Evolutionary conservation across 164 flowering plant genomes (phyloP).

Genomic region (Echeveria elegans): DNA sequence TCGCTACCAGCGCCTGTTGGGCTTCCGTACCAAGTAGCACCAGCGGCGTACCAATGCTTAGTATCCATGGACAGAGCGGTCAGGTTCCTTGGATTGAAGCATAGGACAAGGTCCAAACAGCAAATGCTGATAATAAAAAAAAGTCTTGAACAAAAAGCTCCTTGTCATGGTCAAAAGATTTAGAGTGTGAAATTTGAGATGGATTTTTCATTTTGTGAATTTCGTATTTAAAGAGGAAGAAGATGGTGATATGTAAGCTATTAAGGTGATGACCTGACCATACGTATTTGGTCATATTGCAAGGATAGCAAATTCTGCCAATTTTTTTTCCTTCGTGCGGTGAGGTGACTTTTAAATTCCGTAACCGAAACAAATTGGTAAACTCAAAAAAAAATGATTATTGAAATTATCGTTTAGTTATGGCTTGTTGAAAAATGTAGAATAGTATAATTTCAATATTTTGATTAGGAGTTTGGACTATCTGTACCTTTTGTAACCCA

Average conservation of each 20-base stretch:
- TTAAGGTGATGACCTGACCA: background rate
- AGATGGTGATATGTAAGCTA: background rate
- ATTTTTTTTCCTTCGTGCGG: too few species aligned
- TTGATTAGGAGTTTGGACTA: too few species aligned
- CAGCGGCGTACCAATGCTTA: slow-evolving; percentile 35
- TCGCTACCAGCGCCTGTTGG: slow-evolving; percentile 40
- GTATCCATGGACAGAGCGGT: slow-evolving; percentile 11
- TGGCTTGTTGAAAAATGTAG: too few species aligned
- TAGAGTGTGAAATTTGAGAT: background rate
- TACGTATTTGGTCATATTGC: too few species aligned
- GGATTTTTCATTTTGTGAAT: background rate
- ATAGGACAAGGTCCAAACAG: slow-evolving; percentile 13
- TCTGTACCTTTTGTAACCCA: too few species aligned
- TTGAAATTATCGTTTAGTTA: too few species aligned
- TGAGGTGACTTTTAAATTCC: too few species aligned
- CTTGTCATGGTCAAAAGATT: background rate
- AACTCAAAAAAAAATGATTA: too few species aligned
- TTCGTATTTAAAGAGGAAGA: background rate
- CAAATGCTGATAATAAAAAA: background rate
- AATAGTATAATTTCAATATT: too few species aligned
- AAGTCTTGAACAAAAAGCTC: background rate
- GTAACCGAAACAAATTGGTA: too few species aligned
- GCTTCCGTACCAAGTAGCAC: slow-evolving; percentile 58
- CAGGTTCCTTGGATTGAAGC: slow-evolving; percentile 14
- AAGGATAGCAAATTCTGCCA: background rate